Conservation (phyloP, 805 yeast species). For the Yarrowia phangngaensis region DNA sequence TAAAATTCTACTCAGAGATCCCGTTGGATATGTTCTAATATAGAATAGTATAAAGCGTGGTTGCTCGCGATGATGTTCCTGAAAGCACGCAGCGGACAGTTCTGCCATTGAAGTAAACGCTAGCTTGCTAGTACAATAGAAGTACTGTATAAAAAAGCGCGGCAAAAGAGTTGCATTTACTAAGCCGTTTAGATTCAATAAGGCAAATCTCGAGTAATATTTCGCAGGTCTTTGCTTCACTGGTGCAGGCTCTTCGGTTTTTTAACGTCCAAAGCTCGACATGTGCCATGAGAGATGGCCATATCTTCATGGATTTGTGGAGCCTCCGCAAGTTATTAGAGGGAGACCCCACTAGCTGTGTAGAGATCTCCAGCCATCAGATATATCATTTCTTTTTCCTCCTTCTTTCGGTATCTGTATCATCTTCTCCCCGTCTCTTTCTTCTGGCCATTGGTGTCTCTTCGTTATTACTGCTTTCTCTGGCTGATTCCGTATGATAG, state of each 20-base stretch:
- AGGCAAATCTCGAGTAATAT: background rate
- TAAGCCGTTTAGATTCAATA: too few relatives aligned
- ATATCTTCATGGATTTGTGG: background rate
- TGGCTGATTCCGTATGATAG: constrained; percentile 18
- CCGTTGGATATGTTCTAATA: too few relatives aligned
- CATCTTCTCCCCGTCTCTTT: constrained; percentile 17
- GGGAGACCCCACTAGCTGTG: background rate
- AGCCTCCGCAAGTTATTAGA: background rate
- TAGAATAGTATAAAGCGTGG: too few relatives aligned
- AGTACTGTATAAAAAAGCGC: too few relatives aligned
- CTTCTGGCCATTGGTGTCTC: constrained; percentile 19
- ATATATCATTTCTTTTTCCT: constrained; percentile 14
- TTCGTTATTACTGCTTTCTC: constrained; percentile 22
- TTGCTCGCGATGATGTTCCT: too few relatives aligned
- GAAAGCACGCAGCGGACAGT: too few relatives aligned
- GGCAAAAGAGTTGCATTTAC: too few relatives aligned
- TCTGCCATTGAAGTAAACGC: too few relatives aligned
- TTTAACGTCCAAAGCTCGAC: background rate
- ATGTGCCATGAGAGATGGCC: background rate
- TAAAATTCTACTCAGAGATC: too few relatives aligned
- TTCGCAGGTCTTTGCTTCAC: background rate
- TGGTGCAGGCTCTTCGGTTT: background rate
- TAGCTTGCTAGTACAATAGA: too few relatives aligned
- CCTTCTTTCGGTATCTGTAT: constrained; percentile 14
- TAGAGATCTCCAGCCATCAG: background rate